Evolutionary conservation across 139 green algal species (phyloP), one percentile per base, ranked within the genome.

Genomic region (Spirogloea muscicola): DNA sequence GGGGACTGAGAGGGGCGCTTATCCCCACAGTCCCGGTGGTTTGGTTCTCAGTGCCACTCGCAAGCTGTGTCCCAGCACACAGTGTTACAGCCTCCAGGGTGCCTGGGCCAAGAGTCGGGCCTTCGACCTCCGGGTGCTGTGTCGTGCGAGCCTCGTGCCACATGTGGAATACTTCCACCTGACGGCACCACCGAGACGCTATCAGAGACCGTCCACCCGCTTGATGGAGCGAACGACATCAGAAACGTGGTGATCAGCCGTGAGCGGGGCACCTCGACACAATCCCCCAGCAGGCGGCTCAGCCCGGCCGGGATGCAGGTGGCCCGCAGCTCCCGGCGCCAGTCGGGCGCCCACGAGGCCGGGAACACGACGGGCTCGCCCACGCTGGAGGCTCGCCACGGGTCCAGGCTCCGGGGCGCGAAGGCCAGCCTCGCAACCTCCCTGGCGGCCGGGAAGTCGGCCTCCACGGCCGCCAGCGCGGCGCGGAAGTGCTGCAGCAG

Each of bases 331-430:
- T 9, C 9, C 9, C 40, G 31, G 7, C 5, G 37, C 52, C 52
- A 62, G 7, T 62, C 9, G 7, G 52, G 52, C 5, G 52, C 52
- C 52, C 52, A 62, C 52, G 52, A 43, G 52, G 52, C 52, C 18
- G 52, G 7, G 31, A 62, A 39, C 31, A 62, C 31, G 6, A 62
- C 7, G 7, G 52, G 52, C 52, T 21, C 7, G 31, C 7, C 52
- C 9, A 7, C 52, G n/a, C n/a, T n/a, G n/a, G n/a, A n/a, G n/a
- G n/a, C n/a, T n/a, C n/a, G n/a, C n/a, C n/a, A n/a, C n/a, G n/a
- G n/a, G n/a, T n/a, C n/a, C n/a, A n/a, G n/a, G n/a, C n/a, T n/a
- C n/a, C n/a, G n/a, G n/a, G n/a, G n/a, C n/a, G n/a, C n/a, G n/a
- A n/a, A n/a, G n/a, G n/a, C n/a, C n/a, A n/a, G n/a, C n/a, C n/a